Conservation (phyloP, 129 eudicot genomes). For the Mikania micrantha region DNA sequence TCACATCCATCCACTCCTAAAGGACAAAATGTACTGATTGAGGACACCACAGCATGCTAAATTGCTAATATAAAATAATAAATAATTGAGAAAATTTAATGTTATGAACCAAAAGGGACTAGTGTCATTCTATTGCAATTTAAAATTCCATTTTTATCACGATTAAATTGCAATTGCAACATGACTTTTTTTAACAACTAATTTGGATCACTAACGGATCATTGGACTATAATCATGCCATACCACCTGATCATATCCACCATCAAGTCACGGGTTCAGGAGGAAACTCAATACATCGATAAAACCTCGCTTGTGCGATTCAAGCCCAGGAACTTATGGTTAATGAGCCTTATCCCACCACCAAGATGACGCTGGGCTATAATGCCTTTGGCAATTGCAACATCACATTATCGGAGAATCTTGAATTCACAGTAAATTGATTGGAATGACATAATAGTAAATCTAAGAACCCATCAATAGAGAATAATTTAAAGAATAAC, state of each 20-base stretch:
- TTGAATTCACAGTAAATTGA: not conserved
- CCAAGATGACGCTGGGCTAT: too few species aligned
- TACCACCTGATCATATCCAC: too few species aligned
- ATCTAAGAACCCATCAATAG: not conserved
- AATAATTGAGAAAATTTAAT: not conserved
- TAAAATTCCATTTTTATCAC: too few species aligned
- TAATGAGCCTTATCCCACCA: too few species aligned
- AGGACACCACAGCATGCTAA: not conserved
- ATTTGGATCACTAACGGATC: too few species aligned
- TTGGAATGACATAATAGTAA: not conserved
- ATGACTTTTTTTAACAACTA: too few species aligned
- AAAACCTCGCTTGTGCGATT: too few species aligned
- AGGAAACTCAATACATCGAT: too few species aligned
- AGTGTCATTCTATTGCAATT: not conserved
- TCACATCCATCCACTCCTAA: slow-evolving; percentile 81
- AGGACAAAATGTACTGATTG: not conserved
- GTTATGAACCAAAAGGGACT: not conserved
- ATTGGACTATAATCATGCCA: too few species aligned
- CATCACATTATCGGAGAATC: not conserved
- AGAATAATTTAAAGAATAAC: not conserved
- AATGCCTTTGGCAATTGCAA: not conserved
- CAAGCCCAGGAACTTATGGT: too few species aligned
- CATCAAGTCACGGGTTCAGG: too few species aligned
- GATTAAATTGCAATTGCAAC: slow-evolving; percentile 1
- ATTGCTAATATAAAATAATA: not conserved